Percentiles rank a stretch among this genome's conserved stretches.
Evolutionary conservation across 768 basidiomycete species (phyloP).

Genomic region (Calocybe gangraenosa): DNA sequence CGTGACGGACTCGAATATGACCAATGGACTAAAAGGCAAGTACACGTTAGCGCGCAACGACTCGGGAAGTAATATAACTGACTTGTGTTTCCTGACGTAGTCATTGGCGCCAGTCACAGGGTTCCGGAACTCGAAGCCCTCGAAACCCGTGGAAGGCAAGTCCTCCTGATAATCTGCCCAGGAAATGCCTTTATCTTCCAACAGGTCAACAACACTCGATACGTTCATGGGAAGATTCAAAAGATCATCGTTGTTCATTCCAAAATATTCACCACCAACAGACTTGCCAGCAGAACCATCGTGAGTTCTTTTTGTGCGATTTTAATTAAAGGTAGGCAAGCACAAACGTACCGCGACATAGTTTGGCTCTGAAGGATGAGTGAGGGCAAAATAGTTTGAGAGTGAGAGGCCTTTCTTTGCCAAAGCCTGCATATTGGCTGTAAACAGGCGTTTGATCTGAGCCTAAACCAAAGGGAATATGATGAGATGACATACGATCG

Average conservation of each 20-base stretch:
- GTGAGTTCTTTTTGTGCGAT: conserved; percentile 15
- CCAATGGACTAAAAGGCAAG: conserved; percentile 13
- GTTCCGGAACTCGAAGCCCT: conserved; percentile 31
- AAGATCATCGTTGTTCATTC: conserved; percentile 36
- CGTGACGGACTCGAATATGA: conserved; percentile 9
- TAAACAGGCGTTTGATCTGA: neutral
- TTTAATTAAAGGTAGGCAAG: too few relatives aligned
- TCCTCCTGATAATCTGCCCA: conserved; percentile 64
- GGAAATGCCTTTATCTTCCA: conserved; percentile 51
- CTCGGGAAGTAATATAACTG: conserved; percentile 4
- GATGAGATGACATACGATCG: conserved; percentile 21
- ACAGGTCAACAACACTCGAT: conserved; percentile 55
- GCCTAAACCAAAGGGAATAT: conserved; percentile 2
- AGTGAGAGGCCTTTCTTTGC: conserved; percentile 47
- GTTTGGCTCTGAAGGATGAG: neutral
- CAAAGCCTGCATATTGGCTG: conserved; percentile 30
- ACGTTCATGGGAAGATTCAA: conserved; percentile 40
- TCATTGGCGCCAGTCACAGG: conserved; percentile 20
- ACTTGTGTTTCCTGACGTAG: conserved; percentile 30
- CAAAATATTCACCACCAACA: conserved; percentile 25
- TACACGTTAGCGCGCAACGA: too few relatives aligned
- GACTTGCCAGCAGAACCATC: conserved; percentile 2
- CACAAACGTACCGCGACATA: neutral
- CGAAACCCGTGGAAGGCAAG: conserved; percentile 47
- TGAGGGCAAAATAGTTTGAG: conserved; percentile 29